Conservation (phyloP, 2,329 filamentous ascomycete genomes). For the Penicillium sp. region DNA sequence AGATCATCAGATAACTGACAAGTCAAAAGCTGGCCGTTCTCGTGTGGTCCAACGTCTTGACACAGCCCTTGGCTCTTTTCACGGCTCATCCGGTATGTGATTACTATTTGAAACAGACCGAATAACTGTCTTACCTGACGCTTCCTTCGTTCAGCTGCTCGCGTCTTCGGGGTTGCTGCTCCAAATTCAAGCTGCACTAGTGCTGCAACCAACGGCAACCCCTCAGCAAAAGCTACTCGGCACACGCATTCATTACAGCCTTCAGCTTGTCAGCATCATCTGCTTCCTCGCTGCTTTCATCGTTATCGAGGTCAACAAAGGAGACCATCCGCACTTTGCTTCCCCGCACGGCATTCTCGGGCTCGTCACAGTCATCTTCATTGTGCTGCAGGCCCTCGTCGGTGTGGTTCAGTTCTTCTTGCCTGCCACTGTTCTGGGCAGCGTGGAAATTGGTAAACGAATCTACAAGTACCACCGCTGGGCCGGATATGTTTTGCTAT, state of each 20-base stretch:
- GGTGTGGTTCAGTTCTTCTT: slow-evolving; percentile 80
- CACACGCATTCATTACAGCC: slow-evolving; percentile 63
- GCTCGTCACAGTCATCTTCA: slow-evolving; percentile 67
- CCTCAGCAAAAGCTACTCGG: slow-evolving; percentile 67
- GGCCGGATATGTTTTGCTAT: slow-evolving; percentile 70
- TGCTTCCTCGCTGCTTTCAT: slow-evolving; percentile 43
- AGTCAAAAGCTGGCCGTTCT: slow-evolving; percentile 63
- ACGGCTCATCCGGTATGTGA: slow-evolving; percentile 75
- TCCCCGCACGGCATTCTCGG: slow-evolving; percentile 81
- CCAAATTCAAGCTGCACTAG: slow-evolving; percentile 73
- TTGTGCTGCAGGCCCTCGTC: slow-evolving; percentile 71
- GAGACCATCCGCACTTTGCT: slow-evolving; percentile 65
- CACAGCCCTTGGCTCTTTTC: slow-evolving; percentile 72
- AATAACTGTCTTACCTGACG: too few species aligned
- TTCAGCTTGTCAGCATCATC: slow-evolving; percentile 58
- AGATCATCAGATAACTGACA: neutral
- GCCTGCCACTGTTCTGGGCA: slow-evolving; percentile 68
- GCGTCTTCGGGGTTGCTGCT: slow-evolving; percentile 63
- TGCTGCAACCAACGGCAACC: slow-evolving; percentile 84
- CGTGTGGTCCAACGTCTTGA: slow-evolving; percentile 75
- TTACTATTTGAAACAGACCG: neutral
- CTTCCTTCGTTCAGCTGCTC: slow-evolving; percentile 44
- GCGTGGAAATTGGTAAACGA: slow-evolving; percentile 73
- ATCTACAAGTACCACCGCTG: slow-evolving; percentile 88
- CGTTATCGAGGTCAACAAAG: slow-evolving; percentile 70